Evolutionary conservation across 2,329 filamentous ascomycete genomes (phyloP).

Genomic region (Microcyclospora pomicola): DNA sequence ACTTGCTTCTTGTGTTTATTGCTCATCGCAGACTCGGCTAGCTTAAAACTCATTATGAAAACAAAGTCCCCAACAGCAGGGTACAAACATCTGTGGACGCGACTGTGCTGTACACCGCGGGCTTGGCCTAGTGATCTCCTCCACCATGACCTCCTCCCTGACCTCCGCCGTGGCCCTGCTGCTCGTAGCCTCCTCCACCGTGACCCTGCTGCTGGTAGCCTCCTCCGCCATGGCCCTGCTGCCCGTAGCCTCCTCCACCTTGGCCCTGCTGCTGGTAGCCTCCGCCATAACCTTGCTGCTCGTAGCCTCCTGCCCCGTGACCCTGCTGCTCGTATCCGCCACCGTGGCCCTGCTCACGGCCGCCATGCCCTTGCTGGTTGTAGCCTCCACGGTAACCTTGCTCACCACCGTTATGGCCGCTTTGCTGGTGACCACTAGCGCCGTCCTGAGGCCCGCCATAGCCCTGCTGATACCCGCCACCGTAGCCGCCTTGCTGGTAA

Average conservation of each 20-base stretch:
- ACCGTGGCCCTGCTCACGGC: neutral
- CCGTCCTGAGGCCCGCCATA: neutral
- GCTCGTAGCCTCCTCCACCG: conserved; percentile 1
- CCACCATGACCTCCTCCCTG: neutral
- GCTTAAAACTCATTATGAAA: too few species aligned
- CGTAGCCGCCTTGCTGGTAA: too few species aligned
- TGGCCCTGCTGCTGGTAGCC: neutral
- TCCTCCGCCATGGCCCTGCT: neutral
- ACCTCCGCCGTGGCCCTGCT: neutral
- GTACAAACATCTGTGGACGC: neutral
- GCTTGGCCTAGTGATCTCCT: neutral
- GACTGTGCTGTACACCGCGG: neutral
- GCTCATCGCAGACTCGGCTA: too few species aligned
- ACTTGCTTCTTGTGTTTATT: too few species aligned
- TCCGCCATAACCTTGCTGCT: neutral
- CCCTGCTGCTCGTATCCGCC: neutral
- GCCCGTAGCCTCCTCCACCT: neutral
- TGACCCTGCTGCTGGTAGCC: neutral
- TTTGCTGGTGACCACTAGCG: neutral
- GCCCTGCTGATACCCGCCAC: neutral
- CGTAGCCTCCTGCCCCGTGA: neutral
- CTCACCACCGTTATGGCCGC: too few species aligned
- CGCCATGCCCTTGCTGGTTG: neutral
- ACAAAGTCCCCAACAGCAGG: too few species aligned
- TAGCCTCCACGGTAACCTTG: too few species aligned